A percentile compares a stretch with the other conserved stretches of the same genome.
phyloP scores from a whole-genome alignment of 441 rosid species.

The Metrosideros polymorpha region DNA sequence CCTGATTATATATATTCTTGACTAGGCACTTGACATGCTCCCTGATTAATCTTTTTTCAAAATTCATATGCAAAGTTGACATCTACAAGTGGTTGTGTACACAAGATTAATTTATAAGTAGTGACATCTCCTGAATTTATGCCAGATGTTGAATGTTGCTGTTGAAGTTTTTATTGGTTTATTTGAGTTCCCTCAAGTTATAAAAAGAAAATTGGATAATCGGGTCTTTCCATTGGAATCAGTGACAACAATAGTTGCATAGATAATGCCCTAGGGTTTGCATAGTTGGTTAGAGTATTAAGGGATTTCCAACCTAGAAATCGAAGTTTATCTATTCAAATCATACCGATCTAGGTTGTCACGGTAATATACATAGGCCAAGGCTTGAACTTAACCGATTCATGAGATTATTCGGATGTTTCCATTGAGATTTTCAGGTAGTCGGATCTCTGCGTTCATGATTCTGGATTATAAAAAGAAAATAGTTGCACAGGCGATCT shows the following conservation, averaged over 20 bases:
- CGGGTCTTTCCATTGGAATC: no score
- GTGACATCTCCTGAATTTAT: background rate
- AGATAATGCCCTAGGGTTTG: no score
- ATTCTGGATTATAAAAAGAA: background rate
- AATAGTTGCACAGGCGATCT: background rate
- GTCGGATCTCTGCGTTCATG: background rate
- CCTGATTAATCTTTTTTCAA: no score
- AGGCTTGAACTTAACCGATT: background rate
- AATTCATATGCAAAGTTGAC: no score
- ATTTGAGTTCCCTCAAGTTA: background rate
- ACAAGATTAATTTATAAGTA: background rate
- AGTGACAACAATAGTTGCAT: no score
- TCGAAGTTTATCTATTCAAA: background rate
- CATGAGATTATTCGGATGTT: background rate
- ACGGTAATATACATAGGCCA: no score
- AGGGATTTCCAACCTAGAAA: background rate
- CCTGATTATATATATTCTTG: background rate
- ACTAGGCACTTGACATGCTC: background rate
- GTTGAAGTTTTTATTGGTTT: background rate
- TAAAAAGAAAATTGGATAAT: background rate
- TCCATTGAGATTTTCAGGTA: rapidly evolving
- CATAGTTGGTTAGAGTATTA: background rate
- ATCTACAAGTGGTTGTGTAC: no score
- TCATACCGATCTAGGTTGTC: background rate
- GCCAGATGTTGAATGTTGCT: background rate